Evolutionary conservation across 1,139 yeast genomes (phyloP), one percentile per base, ranked within the genome.

Genomic region (Yamadazyma friedrichii): DNA sequence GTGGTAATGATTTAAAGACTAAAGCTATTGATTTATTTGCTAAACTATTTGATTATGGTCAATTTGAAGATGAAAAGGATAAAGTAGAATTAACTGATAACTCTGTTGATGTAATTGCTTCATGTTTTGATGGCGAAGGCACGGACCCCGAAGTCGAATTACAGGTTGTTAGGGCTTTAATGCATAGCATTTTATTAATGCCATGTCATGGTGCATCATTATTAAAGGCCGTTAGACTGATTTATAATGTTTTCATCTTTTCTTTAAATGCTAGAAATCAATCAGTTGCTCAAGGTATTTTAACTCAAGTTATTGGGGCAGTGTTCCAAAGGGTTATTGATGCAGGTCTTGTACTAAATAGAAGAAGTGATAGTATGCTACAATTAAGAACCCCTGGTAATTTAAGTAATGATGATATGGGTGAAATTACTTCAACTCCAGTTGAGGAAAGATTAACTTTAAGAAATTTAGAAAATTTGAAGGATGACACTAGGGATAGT

Each of bases 261-360:
- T 88, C 97, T 0, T 71, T 85, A 48, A 82, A 86, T 15, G 79
- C 93, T 3, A 70, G 88, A 20, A 93, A 89, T 57, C 98, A 93
- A 62, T 87, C 93, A 1, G 84, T 91, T 45, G 98, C 98, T 0
- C 98, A 94, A 65, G 98, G 96, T 2, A 84, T 94, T 9, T 73
- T 94, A 49, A 88, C 95, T 3, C 98, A 94, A 64, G 87, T 91
- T 54, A 88, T 93, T 26, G 82, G 84, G 43, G 82, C 88, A 4
- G 83, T 91, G 12, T 93, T 88, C 63, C 94, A 84, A 48, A 76
- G 95, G 49, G 87, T 89, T 31, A 69, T 65, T 43, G 69, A 64
- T 33, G 53, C 62, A 4, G 44, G 52, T 15, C 48, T 52, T 42
- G 54, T 51, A 37, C 51, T 54, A 38, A 47, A 56, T 11, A 28